Percentiles rank a stretch among this genome's conserved stretches.
Conservation (phyloP, 306 rosid species). For the Cicer cuneatum region DNA sequence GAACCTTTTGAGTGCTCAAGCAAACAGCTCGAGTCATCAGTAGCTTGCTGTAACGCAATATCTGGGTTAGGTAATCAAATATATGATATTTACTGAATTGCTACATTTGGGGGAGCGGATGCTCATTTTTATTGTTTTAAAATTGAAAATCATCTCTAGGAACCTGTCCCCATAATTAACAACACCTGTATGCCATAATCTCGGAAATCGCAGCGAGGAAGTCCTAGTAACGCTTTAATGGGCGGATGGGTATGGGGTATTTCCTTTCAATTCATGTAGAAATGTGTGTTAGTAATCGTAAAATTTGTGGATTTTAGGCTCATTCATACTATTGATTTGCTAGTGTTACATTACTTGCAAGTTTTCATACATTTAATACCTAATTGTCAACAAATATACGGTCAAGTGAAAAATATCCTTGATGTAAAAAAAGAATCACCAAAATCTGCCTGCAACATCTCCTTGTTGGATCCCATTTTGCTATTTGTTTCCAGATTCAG, state of each 20-base stretch:
- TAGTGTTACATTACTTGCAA: slow-evolving; percentile 4
- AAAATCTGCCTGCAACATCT: background rate
- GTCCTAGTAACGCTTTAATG: background rate
- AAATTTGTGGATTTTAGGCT: slow-evolving; percentile 1
- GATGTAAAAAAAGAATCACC: background rate
- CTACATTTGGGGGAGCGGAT: too few species aligned
- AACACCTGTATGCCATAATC: slow-evolving; percentile 2
- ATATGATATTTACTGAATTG: too few species aligned
- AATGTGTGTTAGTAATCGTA: background rate
- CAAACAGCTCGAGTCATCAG: slow-evolving; percentile 28
- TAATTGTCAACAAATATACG: background rate
- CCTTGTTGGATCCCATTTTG: background rate
- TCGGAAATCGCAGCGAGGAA: background rate
- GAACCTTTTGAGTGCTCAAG: slow-evolving; percentile 7
- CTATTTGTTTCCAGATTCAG: too few species aligned
- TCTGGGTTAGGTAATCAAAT: slow-evolving; percentile 4
- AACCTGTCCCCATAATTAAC: background rate
- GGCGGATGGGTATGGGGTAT: slow-evolving; percentile 49
- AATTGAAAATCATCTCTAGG: slow-evolving; percentile 5
- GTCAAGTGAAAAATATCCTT: slow-evolving; percentile 7
- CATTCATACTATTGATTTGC: background rate
- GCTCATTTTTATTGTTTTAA: background rate
- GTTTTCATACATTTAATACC: slow-evolving; percentile 3
- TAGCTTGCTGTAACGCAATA: slow-evolving; percentile 1
- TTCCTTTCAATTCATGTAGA: slow-evolving; percentile 19